phyloP scores from a whole-genome alignment of 768 basidiomycete genomes.

The Pulveroboletus sp. region DNA sequence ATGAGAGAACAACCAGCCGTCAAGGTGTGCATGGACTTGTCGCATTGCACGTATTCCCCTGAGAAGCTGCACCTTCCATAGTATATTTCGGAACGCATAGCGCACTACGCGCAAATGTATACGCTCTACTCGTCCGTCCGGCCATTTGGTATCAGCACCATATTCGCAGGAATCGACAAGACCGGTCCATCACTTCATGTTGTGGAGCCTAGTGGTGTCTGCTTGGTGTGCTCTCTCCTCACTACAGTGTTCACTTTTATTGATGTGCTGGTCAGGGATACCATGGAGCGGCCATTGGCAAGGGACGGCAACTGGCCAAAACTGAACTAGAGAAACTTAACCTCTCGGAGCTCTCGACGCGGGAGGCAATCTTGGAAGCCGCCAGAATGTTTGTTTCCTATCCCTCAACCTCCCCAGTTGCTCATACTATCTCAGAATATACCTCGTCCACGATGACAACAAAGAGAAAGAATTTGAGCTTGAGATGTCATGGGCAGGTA shows the following conservation, averaged over 20 bases:
- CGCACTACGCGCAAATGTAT: conserved; percentile 90
- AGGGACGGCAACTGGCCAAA: conserved; percentile 96
- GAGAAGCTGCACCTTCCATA: conserved; percentile 17
- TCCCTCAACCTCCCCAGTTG: background rate
- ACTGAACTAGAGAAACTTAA: conserved; percentile 97
- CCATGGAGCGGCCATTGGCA: conserved; percentile 93
- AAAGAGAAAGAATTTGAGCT: conserved; percentile 99
- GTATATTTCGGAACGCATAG: conserved; percentile 71
- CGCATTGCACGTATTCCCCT: background rate
- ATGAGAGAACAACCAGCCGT: conserved; percentile 74
- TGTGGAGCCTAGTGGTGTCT: conserved; percentile 92
- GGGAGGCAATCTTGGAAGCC: conserved; percentile 88
- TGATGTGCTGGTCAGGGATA: conserved; percentile 61
- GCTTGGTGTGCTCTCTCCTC: conserved; percentile 53
- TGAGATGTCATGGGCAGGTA: conserved; percentile 94
- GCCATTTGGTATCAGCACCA: conserved; percentile 93
- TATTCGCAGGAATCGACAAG: conserved; percentile 87
- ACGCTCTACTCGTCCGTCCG: conserved; percentile 97
- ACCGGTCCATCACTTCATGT: conserved; percentile 82
- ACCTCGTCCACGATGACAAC: conserved; percentile 94
- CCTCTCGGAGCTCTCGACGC: conserved; percentile 68
- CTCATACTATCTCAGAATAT: conserved; percentile 58
- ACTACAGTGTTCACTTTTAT: background rate
- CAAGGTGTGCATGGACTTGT: conserved; percentile 49
- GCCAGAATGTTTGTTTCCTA: conserved; percentile 78